Conservation (phyloP, 1,284 basidiomycete species). For the Puccinia horiana region DNA sequence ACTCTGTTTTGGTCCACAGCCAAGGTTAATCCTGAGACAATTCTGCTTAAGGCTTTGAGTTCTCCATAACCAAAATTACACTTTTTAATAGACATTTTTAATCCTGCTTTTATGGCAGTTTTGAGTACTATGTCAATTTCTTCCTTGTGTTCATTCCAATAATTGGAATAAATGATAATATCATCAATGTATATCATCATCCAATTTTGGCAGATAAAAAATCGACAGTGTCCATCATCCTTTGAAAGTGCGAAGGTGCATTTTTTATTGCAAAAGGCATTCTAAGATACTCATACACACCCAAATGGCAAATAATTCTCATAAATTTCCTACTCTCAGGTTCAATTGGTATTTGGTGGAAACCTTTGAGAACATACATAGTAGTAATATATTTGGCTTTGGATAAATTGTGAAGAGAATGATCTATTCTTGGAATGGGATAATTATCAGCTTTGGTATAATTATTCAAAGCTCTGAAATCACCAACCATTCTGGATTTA, state of each 20-base stretch:
- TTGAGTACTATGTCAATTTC: not conserved
- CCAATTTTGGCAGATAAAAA: slow-evolving; percentile 25
- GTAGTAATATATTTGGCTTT: too few relatives aligned
- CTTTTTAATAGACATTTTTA: slow-evolving; percentile 14
- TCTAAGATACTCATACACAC: slow-evolving; percentile 4
- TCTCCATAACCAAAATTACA: not conserved
- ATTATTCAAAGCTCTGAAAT: too few relatives aligned
- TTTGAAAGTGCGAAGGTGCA: slow-evolving; percentile 40
- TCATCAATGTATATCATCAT: slow-evolving; percentile 21
- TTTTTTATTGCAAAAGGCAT: slow-evolving; percentile 20
- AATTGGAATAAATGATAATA: slow-evolving; percentile 5
- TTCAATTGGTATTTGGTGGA: too few relatives aligned
- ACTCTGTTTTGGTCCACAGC: too few relatives aligned
- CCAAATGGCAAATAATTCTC: not conserved
- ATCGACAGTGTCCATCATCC: slow-evolving; percentile 29
- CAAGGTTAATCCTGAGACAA: not conserved
- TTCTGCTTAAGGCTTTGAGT: too few relatives aligned
- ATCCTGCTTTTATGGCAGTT: not conserved
- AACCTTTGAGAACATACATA: too few relatives aligned
- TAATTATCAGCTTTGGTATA: not conserved
- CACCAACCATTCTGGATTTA: too few relatives aligned
- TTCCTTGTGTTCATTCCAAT: not conserved
- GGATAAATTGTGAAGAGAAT: too few relatives aligned
- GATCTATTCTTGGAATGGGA: too few relatives aligned
- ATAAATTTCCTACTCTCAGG: not conserved